These are phyloP conservation scores for Kappamyces sp. DNA, from an alignment of 192 early-diverging fungal genomes.

Conservation along the genomic window DNA sequence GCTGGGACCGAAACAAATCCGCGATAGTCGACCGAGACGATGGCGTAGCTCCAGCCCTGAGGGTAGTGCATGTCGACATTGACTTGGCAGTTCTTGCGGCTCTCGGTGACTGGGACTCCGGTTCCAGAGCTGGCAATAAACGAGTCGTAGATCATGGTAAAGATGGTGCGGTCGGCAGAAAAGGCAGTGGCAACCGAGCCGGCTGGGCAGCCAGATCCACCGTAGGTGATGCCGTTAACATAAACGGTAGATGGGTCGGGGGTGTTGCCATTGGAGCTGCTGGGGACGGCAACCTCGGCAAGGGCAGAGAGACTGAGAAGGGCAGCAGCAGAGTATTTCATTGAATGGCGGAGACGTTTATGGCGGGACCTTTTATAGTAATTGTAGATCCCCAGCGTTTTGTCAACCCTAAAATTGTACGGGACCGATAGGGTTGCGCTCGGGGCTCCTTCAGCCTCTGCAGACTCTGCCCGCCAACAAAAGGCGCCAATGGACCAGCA, in stretches of 20 bases:
- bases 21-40: slow-evolving; percentile 25
- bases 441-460: too few species aligned
- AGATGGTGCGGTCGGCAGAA: slow-evolving; percentile 17
- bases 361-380: too few species aligned
- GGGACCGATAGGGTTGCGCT: too few species aligned
- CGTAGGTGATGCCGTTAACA: slow-evolving; percentile 8
- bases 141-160: slow-evolving; percentile 25
- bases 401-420: too few species aligned
- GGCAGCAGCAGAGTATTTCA: too few species aligned
- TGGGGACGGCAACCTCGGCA: too few species aligned
- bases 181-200: slow-evolving; percentile 10
- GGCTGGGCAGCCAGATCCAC: slow-evolving; percentile 15
- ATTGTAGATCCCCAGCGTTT: too few species aligned
- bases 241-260: neutral
- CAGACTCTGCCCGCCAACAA: too few species aligned
- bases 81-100: slow-evolving; percentile 30
- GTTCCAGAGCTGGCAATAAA: slow-evolving; percentile 24
- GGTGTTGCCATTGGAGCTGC: neutral
- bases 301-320: too few species aligned
- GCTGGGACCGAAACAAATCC: slow-evolving; percentile 24
- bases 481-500: too few species aligned
- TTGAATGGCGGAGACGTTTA: too few species aligned
- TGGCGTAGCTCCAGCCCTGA: slow-evolving; percentile 24
- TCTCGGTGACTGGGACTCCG: slow-evolving; percentile 21
- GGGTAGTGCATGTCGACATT: slow-evolving; percentile 21